Evolutionary conservation across 1,284 basidiomycete genomes (phyloP), one percentile per base, ranked within the genome.

Genomic region (Heterobasidion occidentale): DNA sequence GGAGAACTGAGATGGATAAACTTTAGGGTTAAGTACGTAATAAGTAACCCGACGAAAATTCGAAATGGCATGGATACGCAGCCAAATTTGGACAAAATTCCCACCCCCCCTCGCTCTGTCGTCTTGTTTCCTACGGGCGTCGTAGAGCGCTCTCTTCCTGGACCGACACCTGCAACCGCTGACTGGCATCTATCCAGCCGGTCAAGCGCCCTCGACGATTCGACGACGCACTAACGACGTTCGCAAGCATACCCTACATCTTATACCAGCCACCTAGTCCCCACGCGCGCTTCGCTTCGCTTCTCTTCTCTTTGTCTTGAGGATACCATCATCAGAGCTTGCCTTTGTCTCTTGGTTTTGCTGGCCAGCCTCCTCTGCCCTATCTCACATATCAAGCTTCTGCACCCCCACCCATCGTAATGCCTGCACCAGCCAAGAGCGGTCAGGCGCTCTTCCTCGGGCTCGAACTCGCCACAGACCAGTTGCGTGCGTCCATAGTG

Each of bases 381-480:
- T 14, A 45, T 9, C 42, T 14, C 17, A 45, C 46, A 19, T 17
- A 11, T 17, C 19, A 47, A 17, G 11, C 11, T 6, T 47, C 19
- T 47, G 3, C 20, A 17, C 11, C 38, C 38, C n/a, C 38, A 42
- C n/a, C 27, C 4, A 27, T 27, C 27, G 33, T 42, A 71, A 60
- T 61, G 60, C 60, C 60, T 50, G 60, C 58, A 15, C 80, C 68
- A 61, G 67, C 71, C 60, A 86, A 86, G 74, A 69, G 73, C 38
- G 78, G 77, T 61, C 76, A 78, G 54, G 74, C 81, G 48, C 75
- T 87, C 53, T 90, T 90, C 70, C 79, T 90, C 45, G 86, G 86
- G 54, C 77, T 90, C 65, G 90, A 93, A 73, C 80, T 92, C 53
- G 83, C 88, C 6, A 86, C 84, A 36, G 87, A 91, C 73, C 86